Base-by-base conservation (phyloP, 345 rosid genomes). In the Eucalyptus camaldulensis region DNA sequence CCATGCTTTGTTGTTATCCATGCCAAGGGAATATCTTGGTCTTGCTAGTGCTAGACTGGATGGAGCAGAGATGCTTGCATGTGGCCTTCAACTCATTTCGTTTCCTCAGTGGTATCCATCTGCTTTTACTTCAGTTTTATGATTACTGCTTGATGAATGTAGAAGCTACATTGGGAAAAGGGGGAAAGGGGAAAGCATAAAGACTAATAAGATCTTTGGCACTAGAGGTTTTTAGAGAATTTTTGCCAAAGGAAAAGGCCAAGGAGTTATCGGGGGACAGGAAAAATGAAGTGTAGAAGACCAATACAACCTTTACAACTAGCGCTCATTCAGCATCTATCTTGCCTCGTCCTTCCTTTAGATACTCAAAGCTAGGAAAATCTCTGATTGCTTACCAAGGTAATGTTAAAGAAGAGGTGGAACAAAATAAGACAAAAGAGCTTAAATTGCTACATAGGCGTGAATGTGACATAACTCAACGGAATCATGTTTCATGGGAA, bases 31-130 rank as follows among this genome's bases (percentile, higher is more conserved):
- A 91, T 97, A 93, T 92, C 90, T 94, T 88, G 96, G 98, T 67
- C 98, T 96, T 85, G 93, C 99, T 6, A 96, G 98, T 60, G 91
- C 96, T 87, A 93, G 96, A 87, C 88, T 97, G 92, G 97, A 95
- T 91, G 98, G 97, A 88, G 95, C 96, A 67, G 98, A 97, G 91
- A 94, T 96, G 98, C 94, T 94, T 91, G 92, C 96, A 76, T 95
- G 96, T 91, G 99, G 98, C 89, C 98, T 97, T 90, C 98, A 50
- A 97, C 98, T 87, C 99, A 97, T 90, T 95, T 93, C 88, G 93
- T 97, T 76, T 95, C 96, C 69, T 94, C 96, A 89, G 86, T 54
- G 88, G 98, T 97, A 95, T 88, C 91, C 87, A 83, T 87, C 67
- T 89, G 69, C 87, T 31, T 45, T 54, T 53, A 69, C 87, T 27